Percentiles rank a stretch among this genome's conserved stretches.
phyloP scores from a whole-genome alignment of 768 basidiomycete species.

The Lactarius pseudohatsudake region DNA sequence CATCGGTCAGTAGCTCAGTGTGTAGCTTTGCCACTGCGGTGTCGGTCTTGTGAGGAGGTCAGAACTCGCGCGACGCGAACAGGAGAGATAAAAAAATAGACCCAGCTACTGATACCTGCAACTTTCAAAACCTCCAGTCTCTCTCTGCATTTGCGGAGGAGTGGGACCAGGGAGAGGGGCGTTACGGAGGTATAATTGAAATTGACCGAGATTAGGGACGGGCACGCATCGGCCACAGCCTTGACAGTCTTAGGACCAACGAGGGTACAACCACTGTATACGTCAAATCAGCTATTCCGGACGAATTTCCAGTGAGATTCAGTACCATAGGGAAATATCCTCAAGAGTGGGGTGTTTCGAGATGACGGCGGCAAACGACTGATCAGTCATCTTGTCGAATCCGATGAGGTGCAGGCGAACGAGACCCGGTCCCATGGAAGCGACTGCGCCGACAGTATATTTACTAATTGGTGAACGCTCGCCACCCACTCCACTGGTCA shows the following conservation, averaged over 20 bases:
- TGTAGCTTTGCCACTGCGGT: conserved; percentile 50
- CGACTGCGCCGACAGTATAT: conserved; percentile 49
- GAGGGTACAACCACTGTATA: conserved; percentile 56
- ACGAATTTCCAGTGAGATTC: conserved; percentile 6
- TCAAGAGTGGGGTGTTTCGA: conserved; percentile 45
- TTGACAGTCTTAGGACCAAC: conserved; percentile 51
- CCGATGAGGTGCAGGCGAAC: conserved; percentile 50
- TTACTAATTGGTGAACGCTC: conserved; percentile 39
- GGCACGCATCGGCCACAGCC: conserved; percentile 45
- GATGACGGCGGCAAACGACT: conserved; percentile 51
- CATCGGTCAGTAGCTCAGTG: conserved; percentile 24
- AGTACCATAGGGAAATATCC: conserved; percentile 56
- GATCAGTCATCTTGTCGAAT: conserved; percentile 54
- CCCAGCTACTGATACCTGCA: conserved; percentile 64
- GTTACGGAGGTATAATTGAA: conserved; percentile 60
- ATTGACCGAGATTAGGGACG: conserved; percentile 48
- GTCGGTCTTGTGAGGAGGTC: conserved; percentile 53
- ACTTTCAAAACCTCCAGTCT: conserved; percentile 56
- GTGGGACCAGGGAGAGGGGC: conserved; percentile 46
- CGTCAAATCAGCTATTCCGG: conserved; percentile 16
- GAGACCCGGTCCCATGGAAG: conserved; percentile 27
- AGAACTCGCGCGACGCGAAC: not conserved
- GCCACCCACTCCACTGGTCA: conserved; percentile 52
- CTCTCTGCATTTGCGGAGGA: conserved; percentile 42
- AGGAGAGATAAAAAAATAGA: conserved; percentile 34